Evolutionary conservation across 495 filamentous ascomycete genomes (phyloP).

Genomic region (Bathelium albidoporum): DNA sequence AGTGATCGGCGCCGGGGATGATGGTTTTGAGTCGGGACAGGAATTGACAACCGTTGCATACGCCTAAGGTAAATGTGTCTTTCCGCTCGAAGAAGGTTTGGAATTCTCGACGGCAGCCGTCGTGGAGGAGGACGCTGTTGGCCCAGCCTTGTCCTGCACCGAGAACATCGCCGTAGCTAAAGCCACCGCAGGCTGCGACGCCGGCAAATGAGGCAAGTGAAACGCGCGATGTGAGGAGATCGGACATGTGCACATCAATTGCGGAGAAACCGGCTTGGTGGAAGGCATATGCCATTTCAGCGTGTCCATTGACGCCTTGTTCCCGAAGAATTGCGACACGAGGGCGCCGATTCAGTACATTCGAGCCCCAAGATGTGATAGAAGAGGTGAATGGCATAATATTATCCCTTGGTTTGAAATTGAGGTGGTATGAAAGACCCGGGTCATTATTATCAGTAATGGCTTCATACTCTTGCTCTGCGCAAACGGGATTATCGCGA

Average conservation of each 20-base stretch:
- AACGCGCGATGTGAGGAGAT: conserved; percentile 65
- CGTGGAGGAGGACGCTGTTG: conserved; percentile 80
- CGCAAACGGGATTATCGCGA: conserved; percentile 78
- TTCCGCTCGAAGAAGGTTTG: conserved; percentile 74
- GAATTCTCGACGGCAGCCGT: conserved; percentile 66
- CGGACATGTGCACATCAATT: conserved; percentile 94
- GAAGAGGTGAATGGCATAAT: conserved; percentile 58
- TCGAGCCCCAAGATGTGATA: conserved; percentile 37
- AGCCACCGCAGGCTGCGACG: conserved; percentile 89
- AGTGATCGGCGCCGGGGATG: conserved; percentile 75
- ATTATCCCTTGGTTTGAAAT: conserved; percentile 69
- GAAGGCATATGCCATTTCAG: conserved; percentile 97
- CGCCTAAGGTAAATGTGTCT: conserved; percentile 86
- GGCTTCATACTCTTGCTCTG: conserved; percentile 70
- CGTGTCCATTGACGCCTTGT: conserved; percentile 88
- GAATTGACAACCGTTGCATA: conserved; percentile 98
- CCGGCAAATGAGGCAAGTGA: conserved; percentile 75
- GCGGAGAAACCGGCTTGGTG: conserved; percentile 80
- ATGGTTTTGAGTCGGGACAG: conserved; percentile 69
- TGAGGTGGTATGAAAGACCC: conserved; percentile 76
- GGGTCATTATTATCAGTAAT: conserved; percentile 70
- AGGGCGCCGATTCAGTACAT: conserved; percentile 62
- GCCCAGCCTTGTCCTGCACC: conserved; percentile 95
- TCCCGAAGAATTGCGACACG: conserved; percentile 90
- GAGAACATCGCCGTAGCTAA: conserved; percentile 93